Conservation (phyloP, 352 stramenopile genomes). For the Phytophthora citricola region DNA sequence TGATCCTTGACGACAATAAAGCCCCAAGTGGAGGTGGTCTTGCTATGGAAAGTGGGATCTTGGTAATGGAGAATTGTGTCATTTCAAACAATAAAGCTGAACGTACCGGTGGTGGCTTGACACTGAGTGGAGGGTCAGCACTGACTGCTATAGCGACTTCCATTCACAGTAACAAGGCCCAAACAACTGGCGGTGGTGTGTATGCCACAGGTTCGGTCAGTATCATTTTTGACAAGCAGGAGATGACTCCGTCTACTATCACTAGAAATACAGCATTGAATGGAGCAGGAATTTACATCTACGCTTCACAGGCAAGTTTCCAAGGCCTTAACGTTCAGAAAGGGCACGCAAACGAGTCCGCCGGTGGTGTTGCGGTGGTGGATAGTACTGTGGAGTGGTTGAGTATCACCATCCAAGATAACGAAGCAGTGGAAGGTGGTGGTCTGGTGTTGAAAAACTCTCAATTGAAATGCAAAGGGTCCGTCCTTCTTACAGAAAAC, state of each 20-base stretch:
- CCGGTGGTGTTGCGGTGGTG: constrained; percentile 30
- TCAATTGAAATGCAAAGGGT: constrained; percentile 15
- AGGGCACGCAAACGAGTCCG: constrained; percentile 19
- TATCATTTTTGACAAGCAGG: constrained; percentile 16
- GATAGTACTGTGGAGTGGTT: constrained; percentile 26
- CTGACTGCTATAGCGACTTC: constrained; percentile 8
- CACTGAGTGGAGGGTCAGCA: constrained; percentile 11
- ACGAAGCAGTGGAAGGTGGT: constrained; percentile 29
- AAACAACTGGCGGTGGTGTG: constrained; percentile 22
- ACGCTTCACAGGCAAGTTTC: constrained; percentile 18
- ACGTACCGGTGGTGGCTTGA: constrained; percentile 23
- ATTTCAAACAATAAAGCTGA: constrained; percentile 22
- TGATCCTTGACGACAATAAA: constrained; percentile 13
- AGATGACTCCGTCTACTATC: constrained; percentile 13
- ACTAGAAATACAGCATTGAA: constrained; percentile 33
- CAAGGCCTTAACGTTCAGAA: constrained; percentile 16
- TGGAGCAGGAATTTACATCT: constrained; percentile 43
- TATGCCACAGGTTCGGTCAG: constrained; percentile 18
- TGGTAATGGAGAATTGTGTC: constrained; percentile 20
- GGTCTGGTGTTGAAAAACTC: constrained; percentile 24
- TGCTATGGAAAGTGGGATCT: constrained; percentile 20
- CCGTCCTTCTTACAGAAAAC: constrained; percentile 19
- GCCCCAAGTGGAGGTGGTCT: constrained; percentile 30
- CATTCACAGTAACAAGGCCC: constrained; percentile 20
- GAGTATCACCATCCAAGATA: constrained; percentile 26